Conservation (phyloP, 164 flowering plant genomes). For the grape (Vitis vinifera) region ASM3070453v1 NC_081805.1:4647501-4648000, state of each 20-base stretch:
- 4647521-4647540: background rate
- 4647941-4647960: slow-evolving; percentile 41
- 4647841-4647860: slow-evolving; percentile 55
- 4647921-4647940: slow-evolving; percentile 37
- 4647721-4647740: slow-evolving; percentile 5
- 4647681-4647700: no score
- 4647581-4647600: background rate
- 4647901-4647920: slow-evolving; percentile 40
- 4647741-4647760: background rate
- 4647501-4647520: slow-evolving; percentile 11
- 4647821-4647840: slow-evolving; percentile 61
- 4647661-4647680: no score
- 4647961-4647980: slow-evolving; percentile 56
- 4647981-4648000: slow-evolving; percentile 17
- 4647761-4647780: background rate
- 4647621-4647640: background rate
- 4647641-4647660: background rate
- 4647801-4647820: slow-evolving; percentile 52
- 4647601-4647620: background rate
- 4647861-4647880: slow-evolving; percentile 46
- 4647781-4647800: slow-evolving; percentile 23
- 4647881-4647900: slow-evolving; percentile 41
- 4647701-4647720: no score
- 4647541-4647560: background rate
- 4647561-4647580: background rate